A percentile compares a stretch with the other conserved stretches of the same genome.
phyloP scores from a whole-genome alignment of 2,329 filamentous ascomycete species.

The Xylaria hypoxylon region DNA sequence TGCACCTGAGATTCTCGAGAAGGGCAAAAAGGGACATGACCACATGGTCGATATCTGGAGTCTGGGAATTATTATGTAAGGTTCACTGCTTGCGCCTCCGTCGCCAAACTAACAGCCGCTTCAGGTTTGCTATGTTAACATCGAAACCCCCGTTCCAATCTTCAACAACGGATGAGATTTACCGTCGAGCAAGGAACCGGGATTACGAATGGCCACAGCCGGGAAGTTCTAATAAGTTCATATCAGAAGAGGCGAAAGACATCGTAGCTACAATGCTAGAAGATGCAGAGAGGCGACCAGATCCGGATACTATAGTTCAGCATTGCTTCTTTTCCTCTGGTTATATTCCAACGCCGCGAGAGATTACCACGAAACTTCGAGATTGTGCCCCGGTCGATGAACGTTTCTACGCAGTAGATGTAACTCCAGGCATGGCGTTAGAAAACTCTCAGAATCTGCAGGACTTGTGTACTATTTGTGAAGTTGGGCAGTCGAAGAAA shows the following conservation, averaged over 20 bases:
- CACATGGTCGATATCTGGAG: constrained; percentile 99
- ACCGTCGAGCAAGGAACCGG: constrained; percentile 74
- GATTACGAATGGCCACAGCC: constrained; percentile 84
- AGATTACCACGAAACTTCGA: constrained; percentile 69
- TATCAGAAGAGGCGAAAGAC: constrained; percentile 80
- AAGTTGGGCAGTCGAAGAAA: constrained; percentile 67
- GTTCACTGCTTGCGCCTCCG: not conserved
- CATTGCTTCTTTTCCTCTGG: constrained; percentile 83
- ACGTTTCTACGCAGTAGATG: constrained; percentile 67
- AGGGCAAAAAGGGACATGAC: constrained; percentile 93
- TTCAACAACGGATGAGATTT: constrained; percentile 86
- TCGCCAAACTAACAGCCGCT: constrained; percentile 39
- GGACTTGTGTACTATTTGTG: constrained; percentile 68
- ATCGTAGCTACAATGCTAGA: constrained; percentile 81
- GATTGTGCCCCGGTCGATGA: constrained; percentile 67
- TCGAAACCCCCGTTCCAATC: constrained; percentile 98
- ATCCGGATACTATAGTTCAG: constrained; percentile 81
- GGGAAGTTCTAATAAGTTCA: constrained; percentile 74
- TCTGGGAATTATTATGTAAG: constrained; percentile 93
- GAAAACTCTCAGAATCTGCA: constrained; percentile 65
- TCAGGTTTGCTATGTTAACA: constrained; percentile 92
- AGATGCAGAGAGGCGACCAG: constrained; percentile 78
- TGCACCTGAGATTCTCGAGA: constrained; percentile 94
- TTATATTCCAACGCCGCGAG: constrained; percentile 73
- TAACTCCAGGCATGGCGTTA: constrained; percentile 58